Percentiles rank a stretch among this genome's conserved stretches.
These are phyloP conservation scores for Ordospora colligata DNA, from an alignment of 371 early-diverging fungal genomes.

Conservation along the genomic window DNA sequence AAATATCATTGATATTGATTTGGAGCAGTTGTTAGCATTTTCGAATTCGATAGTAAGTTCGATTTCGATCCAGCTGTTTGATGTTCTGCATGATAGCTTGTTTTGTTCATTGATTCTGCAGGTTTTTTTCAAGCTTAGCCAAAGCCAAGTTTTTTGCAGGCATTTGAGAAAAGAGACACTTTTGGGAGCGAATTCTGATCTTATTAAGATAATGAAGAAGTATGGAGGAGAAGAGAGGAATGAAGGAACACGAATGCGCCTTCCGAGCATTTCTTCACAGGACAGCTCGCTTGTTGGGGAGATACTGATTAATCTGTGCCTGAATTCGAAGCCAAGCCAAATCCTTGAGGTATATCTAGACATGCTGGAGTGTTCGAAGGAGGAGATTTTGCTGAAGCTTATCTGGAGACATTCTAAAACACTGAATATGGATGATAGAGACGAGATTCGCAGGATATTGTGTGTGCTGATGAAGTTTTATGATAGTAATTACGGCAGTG, in stretches of 20 bases:
- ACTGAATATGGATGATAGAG: slow-evolving; percentile 21
- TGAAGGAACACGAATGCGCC: too few relatives aligned
- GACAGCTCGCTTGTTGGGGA: slow-evolving; percentile 30
- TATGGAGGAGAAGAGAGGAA: not conserved
- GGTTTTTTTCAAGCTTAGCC: slow-evolving; percentile 30
- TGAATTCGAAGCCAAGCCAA: slow-evolving; percentile 16
- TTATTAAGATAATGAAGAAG: slow-evolving; percentile 28
- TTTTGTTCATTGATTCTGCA: slow-evolving; percentile 8
- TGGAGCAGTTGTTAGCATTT: slow-evolving; percentile 7
- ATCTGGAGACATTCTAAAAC: slow-evolving; percentile 60
- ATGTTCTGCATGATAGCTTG: not conserved
- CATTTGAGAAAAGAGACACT: slow-evolving; percentile 42
- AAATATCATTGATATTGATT: slow-evolving; percentile 5
- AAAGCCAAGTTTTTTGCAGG: slow-evolving; percentile 13
- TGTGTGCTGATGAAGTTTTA: slow-evolving; percentile 45
- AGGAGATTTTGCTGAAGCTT: slow-evolving; percentile 53
- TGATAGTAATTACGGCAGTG: slow-evolving; percentile 16
- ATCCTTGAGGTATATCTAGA: slow-evolving; percentile 39
- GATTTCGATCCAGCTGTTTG: slow-evolving; percentile 41
- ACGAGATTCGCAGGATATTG: slow-evolving; percentile 24
- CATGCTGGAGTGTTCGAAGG: slow-evolving; percentile 13
- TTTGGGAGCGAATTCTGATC: slow-evolving; percentile 14
- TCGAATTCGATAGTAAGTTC: slow-evolving; percentile 41
- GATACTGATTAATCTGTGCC: slow-evolving; percentile 45
- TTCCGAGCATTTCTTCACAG: not conserved